These are phyloP conservation scores for Trichosporon inkin DNA, from an alignment of 1,284 basidiomycete species.

Conservation along the genomic window DNA sequence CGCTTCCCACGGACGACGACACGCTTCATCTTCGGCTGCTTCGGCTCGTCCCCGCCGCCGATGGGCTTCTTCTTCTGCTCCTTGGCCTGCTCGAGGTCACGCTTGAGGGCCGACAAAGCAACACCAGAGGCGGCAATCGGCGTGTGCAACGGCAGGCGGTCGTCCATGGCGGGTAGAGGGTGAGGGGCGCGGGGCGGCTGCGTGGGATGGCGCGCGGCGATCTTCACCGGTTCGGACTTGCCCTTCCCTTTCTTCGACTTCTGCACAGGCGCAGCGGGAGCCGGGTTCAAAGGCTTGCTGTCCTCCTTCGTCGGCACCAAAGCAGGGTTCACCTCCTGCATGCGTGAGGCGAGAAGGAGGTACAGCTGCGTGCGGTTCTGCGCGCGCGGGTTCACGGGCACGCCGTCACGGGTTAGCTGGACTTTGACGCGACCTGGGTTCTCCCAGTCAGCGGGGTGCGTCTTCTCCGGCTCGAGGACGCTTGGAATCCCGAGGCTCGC, in stretches of 20 bases:
- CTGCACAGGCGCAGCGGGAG: neutral
- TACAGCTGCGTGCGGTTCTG: slow-evolving; percentile 80
- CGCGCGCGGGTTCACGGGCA: slow-evolving; percentile 65
- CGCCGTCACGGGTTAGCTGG: slow-evolving; percentile 78
- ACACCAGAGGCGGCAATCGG: slow-evolving; percentile 45
- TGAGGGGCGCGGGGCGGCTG: slow-evolving; percentile 39
- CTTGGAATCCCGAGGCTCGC: slow-evolving; percentile 69
- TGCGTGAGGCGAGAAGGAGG: slow-evolving; percentile 67
- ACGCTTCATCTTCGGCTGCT: slow-evolving; percentile 46
- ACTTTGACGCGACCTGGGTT: slow-evolving; percentile 91
- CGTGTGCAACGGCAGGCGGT: slow-evolving; percentile 47
- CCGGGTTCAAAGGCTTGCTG: slow-evolving; percentile 8
- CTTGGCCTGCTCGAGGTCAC: slow-evolving; percentile 48
- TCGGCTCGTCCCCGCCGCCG: slow-evolving; percentile 27
- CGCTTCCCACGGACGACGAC: slow-evolving; percentile 43
- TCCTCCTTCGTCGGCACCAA: slow-evolving; percentile 50
- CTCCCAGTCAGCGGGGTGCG: slow-evolving; percentile 92
- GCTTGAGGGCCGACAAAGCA: slow-evolving; percentile 44
- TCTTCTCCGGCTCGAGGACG: slow-evolving; percentile 76
- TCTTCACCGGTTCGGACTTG: neutral
- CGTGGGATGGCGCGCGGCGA: slow-evolving; percentile 22
- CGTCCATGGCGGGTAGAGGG: slow-evolving; percentile 42
- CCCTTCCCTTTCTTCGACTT: slow-evolving; percentile 9
- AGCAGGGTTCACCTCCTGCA: slow-evolving; percentile 69
- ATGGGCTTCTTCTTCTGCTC: slow-evolving; percentile 45